A percentile compares a stretch with the other conserved stretches of the same genome.
These are phyloP conservation scores for Tuctoria greenei DNA, from an alignment of 176 grass and related monocot genomes.

Conservation along the genomic window DNA sequence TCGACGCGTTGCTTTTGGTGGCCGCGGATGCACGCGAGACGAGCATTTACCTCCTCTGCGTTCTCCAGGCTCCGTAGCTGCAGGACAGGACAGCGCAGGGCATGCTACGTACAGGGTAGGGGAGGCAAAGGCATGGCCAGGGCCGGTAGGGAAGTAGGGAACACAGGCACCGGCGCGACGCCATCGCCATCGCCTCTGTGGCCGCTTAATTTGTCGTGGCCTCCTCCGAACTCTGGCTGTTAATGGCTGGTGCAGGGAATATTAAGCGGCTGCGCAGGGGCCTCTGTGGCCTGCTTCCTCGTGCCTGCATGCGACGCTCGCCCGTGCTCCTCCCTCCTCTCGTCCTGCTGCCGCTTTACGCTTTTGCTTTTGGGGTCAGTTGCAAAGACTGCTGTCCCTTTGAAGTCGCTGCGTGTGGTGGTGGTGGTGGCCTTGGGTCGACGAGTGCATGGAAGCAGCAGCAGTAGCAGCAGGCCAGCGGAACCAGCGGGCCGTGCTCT, in stretches of 20 bases:
- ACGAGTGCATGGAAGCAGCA: not conserved
- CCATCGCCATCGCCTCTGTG: not conserved
- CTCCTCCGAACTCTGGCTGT: constrained; percentile 27
- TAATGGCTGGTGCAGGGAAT: constrained; percentile 51
- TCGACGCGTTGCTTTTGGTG: constrained; percentile 31
- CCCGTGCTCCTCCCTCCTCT: constrained; percentile 5
- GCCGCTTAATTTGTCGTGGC: constrained; percentile 11
- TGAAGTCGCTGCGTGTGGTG: not conserved
- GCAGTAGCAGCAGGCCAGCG: not conserved
- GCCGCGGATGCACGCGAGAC: not conserved
- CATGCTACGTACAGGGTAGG: too few species aligned
- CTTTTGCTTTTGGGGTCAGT: constrained; percentile 48
- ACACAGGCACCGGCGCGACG: not conserved
- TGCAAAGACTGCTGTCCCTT: constrained; percentile 21
- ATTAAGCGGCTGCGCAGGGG: constrained; percentile 48
- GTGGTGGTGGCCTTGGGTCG: not conserved
- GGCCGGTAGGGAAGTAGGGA: not conserved
- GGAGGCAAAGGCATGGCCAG: not conserved
- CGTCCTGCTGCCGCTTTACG: constrained; percentile 30
- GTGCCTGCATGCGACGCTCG: constrained; percentile 40
- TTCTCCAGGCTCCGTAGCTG: not conserved
- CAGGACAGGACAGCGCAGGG: too few species aligned
- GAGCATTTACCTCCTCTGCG: not conserved
- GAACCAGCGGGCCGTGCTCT: not conserved
- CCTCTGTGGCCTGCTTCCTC: not conserved